A percentile compares a stretch with the other conserved stretches of the same genome.
These are phyloP conservation scores for Fistulina hepatica DNA, from an alignment of 1,284 basidiomycete genomes.

Conservation along the genomic window DNA sequence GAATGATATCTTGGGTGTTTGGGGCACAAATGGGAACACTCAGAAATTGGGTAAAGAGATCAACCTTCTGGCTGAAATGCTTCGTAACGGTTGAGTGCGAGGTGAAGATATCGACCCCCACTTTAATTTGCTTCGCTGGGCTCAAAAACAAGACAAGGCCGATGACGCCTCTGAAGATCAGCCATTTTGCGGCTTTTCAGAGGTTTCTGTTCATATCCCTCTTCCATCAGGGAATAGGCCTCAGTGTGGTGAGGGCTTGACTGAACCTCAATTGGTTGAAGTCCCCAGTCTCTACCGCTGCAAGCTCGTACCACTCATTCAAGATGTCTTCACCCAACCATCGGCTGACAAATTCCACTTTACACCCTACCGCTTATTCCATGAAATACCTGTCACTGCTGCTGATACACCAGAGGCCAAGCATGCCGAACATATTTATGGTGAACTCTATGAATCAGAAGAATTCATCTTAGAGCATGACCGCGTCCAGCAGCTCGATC, in stretches of 20 bases:
- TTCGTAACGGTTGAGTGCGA: too few relatives aligned
- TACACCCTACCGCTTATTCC: constrained; percentile 15
- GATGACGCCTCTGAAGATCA: too few relatives aligned
- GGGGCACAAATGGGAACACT: background rate
- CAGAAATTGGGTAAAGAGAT: background rate
- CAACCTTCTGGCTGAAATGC: background rate
- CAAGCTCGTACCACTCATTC: constrained; percentile 8
- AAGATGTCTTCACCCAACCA: constrained; percentile 6
- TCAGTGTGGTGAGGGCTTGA: too few relatives aligned
- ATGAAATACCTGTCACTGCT: constrained; percentile 12
- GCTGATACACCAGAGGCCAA: background rate
- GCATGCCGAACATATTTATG: background rate
- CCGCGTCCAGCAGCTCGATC: constrained; percentile 16
- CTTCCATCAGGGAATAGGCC: constrained; percentile 23
- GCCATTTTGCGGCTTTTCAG: too few relatives aligned
- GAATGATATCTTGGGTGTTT: background rate
- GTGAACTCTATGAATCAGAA: constrained; percentile 14
- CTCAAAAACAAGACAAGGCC: too few relatives aligned
- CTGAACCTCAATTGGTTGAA: too few relatives aligned
- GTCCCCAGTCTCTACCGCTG: constrained; percentile 5
- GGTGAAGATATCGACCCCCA: too few relatives aligned
- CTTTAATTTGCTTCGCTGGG: too few relatives aligned
- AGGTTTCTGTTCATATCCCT: constrained; percentile 18
- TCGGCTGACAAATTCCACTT: constrained; percentile 13
- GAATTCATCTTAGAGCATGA: constrained; percentile 21